Base-by-base conservation (phyloP, 169 alveolate genomes). In the Cryptosporidium xiaoi region DNA sequence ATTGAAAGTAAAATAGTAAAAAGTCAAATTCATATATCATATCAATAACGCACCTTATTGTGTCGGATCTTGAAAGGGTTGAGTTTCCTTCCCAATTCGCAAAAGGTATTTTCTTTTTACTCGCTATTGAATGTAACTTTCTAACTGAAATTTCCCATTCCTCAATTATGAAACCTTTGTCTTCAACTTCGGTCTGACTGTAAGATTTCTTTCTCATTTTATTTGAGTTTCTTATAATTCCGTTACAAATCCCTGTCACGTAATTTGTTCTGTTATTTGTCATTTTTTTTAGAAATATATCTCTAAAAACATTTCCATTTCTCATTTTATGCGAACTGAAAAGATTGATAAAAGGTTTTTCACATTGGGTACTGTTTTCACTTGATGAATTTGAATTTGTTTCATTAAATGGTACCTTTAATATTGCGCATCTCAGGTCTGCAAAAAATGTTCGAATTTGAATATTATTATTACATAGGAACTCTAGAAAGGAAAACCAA, bases 91-190 rank as follows among this genome's bases (percentile, higher is more conserved):
- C 8, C 87, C 87, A 77, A 44, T 40, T 77, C n/a, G 77, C 18
- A 40, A 36, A 77, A 5, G 87, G 87, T 36, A 77, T 60, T 46
- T 48, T 77, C 56, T 50, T 77, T 20, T 18, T 10, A 46, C 56
- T 77, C 27, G 87, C 87, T 12, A 77, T 27, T 33, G 15, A 3
- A 29, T 77, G 87, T 58, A 77, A 71, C 18, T 60, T 77, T 77
- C 87, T 77, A 40, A 62, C 87, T 6, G 87, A 77, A 24, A 77
- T 77, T 24, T 77, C 87, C 87, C 87, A 77, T 77, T 77, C 87
- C 34, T 77, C 87, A 33, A 60, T 15, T 15, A 62, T 2, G 29
- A 34, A 16, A 31, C 53, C 62, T 8, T 31, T 13, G 48, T 33
- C 1, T 18, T 44, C 46, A 56, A 33, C 69, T 36, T 44, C 29